Evolutionary conservation across 139 green algal genomes (phyloP).

Genomic region (Prasinococcaceae sp.): DNA sequence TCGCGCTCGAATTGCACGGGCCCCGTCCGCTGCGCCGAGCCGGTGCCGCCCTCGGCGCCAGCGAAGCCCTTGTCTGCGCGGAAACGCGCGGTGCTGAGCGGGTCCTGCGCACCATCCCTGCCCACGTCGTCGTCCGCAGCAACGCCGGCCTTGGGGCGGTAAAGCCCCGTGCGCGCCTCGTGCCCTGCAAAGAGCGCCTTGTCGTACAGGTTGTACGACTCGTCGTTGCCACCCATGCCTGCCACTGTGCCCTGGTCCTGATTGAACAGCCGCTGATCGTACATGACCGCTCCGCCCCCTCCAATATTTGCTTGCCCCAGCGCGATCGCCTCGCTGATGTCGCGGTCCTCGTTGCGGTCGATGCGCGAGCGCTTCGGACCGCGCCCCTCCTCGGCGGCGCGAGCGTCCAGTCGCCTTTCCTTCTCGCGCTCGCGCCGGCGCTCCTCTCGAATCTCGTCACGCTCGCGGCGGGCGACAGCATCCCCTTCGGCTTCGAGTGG

Average conservation of each 20-base stretch:
- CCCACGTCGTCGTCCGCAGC: conserved; percentile 20
- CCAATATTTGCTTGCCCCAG: conserved; percentile 45
- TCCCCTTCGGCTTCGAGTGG: conserved; percentile 21
- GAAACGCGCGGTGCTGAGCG: conserved; percentile 54
- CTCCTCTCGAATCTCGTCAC: conserved; percentile 70
- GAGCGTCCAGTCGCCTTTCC: conserved; percentile 65
- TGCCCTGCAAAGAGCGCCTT: conserved; percentile 80
- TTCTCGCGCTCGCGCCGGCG: conserved; percentile 69
- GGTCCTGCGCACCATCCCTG: conserved; percentile 20
- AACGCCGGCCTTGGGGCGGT: conserved; percentile 29
- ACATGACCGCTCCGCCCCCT: conserved; percentile 68
- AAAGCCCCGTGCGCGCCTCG: conserved; percentile 28
- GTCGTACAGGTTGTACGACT: conserved; percentile 93
- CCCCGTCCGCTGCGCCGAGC: too few relatives aligned
- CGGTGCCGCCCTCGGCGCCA: too few relatives aligned
- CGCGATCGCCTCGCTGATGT: conserved; percentile 80
- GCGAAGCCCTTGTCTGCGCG: conserved; percentile 79
- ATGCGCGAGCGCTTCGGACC: conserved; percentile 78
- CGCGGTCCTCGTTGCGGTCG: conserved; percentile 80
- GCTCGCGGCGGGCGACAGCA: conserved; percentile 8
- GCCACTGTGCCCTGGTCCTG: conserved; percentile 69
- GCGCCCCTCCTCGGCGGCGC: conserved; percentile 25
- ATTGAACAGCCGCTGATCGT: conserved; percentile 97
- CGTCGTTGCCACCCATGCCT: conserved; percentile 72
- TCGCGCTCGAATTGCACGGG: conserved; percentile 81